Evolutionary conservation across 768 basidiomycete species (phyloP).

Genomic region (Leccinum disarticulatum): DNA sequence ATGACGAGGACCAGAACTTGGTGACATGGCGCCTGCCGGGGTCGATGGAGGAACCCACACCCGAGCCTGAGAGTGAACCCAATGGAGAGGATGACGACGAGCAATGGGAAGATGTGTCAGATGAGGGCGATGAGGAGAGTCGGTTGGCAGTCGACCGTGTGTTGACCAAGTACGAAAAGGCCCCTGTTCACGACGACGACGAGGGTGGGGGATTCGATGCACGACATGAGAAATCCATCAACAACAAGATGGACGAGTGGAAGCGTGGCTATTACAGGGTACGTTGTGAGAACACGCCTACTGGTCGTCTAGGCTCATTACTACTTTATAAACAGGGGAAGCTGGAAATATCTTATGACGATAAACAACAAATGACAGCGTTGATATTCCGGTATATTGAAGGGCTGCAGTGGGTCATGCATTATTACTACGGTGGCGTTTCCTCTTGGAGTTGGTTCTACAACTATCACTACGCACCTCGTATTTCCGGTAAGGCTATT

Average conservation of each 20-base stretch:
- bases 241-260: conserved; percentile 91
- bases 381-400: conserved; percentile 84
- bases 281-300: conserved; percentile 40
- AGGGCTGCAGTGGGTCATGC: conserved; percentile 98
- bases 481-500: conserved; percentile 76
- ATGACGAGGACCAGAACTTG: conserved; percentile 77
- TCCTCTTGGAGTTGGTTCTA: conserved; percentile 99
- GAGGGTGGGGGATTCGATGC: conserved; percentile 77
- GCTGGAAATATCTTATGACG: conserved; percentile 74
- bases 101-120: conserved; percentile 50
- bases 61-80: conserved; percentile 33
- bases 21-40: conserved; percentile 67
- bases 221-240: conserved; percentile 66
- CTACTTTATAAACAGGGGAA: conserved; percentile 61
- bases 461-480: conserved; percentile 95
- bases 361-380: conserved; percentile 64
- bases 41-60: conserved; percentile 35
- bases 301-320: conserved; percentile 14
- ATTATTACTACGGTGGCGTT: conserved; percentile 97
- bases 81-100: conserved; percentile 50
- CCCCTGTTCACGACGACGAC: conserved; percentile 70
- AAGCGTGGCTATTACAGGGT: conserved; percentile 90
- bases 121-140: conserved; percentile 68
- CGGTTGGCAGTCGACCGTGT: conserved; percentile 76
- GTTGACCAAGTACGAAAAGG: conserved; percentile 84